Base-by-base conservation (phyloP, 345 rosid species). In the Eucalyptus brandiana region DNA sequence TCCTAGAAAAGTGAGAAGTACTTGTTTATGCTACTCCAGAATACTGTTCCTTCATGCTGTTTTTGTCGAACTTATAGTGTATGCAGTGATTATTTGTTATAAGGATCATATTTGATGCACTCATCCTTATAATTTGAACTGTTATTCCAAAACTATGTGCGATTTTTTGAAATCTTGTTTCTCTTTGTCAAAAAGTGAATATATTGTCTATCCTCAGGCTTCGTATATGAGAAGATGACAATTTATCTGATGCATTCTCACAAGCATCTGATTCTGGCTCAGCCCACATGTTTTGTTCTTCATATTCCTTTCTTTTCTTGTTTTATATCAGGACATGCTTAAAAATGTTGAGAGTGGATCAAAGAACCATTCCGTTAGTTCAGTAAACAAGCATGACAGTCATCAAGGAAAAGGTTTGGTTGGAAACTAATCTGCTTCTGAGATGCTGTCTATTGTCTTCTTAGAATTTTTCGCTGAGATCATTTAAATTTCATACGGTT, bases 381-480 rank as follows among this genome's bases (percentile, higher is more conserved):
- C 86, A 56, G 91, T 65, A 60, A 80, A 87, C 49, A 62, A 89
- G 21, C 81, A 42, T 42, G 51, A 89, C 88, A 87, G 87, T 83
- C 92, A 81, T 88, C 91, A 48, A 37, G 86, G 62, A 54, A 89
- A 88, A 92, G 96, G 96, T 95, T 87, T 56, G 88, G 47, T 90
- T 86, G 69, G 72, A 87, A 83, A 86, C 54, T 32, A 86, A 45
- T 76, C 50, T 60, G 76, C 32, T 80, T 50, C 86, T 87, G 32
- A 54, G 86, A 28, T 47, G 30, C 87, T 81, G 90, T 87, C 48
- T 58, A 53, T 50, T 62, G 18, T 51, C 83, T 32, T 23, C 53
- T 80, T 90, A 49, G 87, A 88, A 60, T 81, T 90, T 76, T 40
- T 54, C 8, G 8, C 72, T 72, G 69, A 18, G 56, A 53, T 80